Conservation (phyloP, 148 eudicot species). For the Rhododendron vialii region DNA sequence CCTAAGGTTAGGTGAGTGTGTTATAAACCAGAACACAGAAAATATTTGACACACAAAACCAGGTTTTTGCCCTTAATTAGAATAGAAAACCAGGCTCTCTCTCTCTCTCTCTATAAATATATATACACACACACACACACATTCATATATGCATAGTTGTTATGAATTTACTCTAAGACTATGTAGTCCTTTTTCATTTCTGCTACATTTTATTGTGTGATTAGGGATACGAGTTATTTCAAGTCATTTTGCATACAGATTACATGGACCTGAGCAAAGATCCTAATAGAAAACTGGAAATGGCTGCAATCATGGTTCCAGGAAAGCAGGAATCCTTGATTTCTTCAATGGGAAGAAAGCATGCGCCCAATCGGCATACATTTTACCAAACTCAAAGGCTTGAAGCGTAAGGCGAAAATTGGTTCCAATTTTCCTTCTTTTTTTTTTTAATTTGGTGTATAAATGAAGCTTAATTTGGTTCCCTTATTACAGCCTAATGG, state of each 20-base stretch:
- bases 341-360: constrained; percentile 1
- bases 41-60: not conserved
- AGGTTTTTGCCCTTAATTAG: not conserved
- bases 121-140: not conserved
- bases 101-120: not conserved
- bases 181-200: not conserved
- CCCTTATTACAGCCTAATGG: not conserved
- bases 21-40: not conserved
- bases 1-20: not conserved
- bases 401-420: not conserved
- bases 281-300: not conserved
- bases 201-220: not conserved
- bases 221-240: not conserved
- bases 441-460: not conserved
- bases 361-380: not conserved
- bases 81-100: not conserved
- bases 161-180: not conserved
- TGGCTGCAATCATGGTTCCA: not conserved
- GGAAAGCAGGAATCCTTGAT: not conserved
- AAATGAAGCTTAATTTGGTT: not conserved
- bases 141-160: not conserved
- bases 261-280: not conserved
- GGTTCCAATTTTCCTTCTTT: not conserved
- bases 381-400: not conserved
- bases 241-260: not conserved